Conservation (phyloP, 768 basidiomycete species). For the Podaxis sp. region DNA sequence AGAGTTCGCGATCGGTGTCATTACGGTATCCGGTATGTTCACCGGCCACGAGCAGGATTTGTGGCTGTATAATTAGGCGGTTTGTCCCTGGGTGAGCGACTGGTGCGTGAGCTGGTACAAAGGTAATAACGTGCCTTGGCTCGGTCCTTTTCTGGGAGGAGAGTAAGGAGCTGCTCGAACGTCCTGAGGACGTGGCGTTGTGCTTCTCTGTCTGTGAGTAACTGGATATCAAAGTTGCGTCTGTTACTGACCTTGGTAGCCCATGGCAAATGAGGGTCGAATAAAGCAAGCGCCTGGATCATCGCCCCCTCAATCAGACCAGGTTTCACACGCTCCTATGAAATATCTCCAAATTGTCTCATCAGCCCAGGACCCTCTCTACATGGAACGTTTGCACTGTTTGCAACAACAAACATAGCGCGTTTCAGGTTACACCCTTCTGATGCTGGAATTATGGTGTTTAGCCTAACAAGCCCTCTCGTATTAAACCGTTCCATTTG, state of each 20-base stretch:
- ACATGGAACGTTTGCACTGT: no score
- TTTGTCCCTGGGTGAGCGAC: neutral
- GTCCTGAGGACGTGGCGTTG: constrained; percentile 15
- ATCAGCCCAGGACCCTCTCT: no score
- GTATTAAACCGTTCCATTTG: no score
- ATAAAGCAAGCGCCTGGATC: neutral
- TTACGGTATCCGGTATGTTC: constrained; percentile 62
- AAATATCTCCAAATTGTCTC: no score
- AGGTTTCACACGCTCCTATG: no score
- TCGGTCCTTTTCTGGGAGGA: constrained; percentile 16
- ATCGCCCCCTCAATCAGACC: neutral
- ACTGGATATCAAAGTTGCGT: no score
- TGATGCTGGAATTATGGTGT: no score
- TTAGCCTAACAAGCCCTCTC: no score
- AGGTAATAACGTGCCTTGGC: constrained; percentile 8
- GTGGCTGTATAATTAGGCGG: constrained; percentile 44
- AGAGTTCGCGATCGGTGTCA: constrained; percentile 83
- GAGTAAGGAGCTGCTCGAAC: constrained; percentile 16
- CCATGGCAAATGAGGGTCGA: constrained; percentile 3
- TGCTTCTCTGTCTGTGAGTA: neutral
- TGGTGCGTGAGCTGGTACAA: neutral
- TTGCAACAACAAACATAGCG: no score
- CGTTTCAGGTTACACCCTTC: no score
- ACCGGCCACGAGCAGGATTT: constrained; percentile 70
- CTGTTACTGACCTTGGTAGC: constrained; percentile 8